Evolutionary conservation across 148 eudicot genomes (phyloP), one percentile per base, ranked within the genome.

Genomic region (Euryodendron excelsum): DNA sequence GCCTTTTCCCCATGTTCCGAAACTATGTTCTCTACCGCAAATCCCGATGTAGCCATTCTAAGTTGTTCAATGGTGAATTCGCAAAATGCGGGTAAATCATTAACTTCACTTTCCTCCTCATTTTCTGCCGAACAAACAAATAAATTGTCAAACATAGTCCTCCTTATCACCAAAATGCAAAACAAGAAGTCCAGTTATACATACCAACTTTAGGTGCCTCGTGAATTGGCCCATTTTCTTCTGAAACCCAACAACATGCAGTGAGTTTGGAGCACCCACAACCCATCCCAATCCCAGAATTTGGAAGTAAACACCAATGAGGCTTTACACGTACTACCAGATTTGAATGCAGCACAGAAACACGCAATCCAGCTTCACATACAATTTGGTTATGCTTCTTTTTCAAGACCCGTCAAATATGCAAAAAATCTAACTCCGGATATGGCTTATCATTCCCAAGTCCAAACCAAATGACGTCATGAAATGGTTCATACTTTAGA

Each of bases 1-100:
- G 98, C 98, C 84, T 93, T 95, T 79, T 91, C 97, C 50, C 98
- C 98, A 80, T 95, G 98, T 82, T 95, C 98, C 37, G 98, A 95
- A 80, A 95, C 97, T 85, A 95, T 95, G 75, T 93, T 93, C 84
- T 95, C 98, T 21, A 77, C 91, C 4, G 98, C 94, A 88, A 95
- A 95, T 56, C 97, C 96, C 31, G 96, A 93, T 34, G 98, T 95
- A 73, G 98, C 94, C 12, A 44, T 82, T 81, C 90, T 88, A 62
- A 95, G 97, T 76, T 91, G 93, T 34, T 91, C 96, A 64, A 93
- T 34, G 60, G 94, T 79, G 78, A 72, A 95, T 79, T 93, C 94
- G 17, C 87, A 90, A 85, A 95, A 93, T 36, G 83, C 17, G 71
- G 92, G 96, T 80, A 91, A 37, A 66, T 84, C 90, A 81, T 80